A percentile compares a stretch with the other conserved stretches of the same genome.
Evolutionary conservation across 306 rosid species (phyloP).

Genomic region (Parietaria judaica): DNA sequence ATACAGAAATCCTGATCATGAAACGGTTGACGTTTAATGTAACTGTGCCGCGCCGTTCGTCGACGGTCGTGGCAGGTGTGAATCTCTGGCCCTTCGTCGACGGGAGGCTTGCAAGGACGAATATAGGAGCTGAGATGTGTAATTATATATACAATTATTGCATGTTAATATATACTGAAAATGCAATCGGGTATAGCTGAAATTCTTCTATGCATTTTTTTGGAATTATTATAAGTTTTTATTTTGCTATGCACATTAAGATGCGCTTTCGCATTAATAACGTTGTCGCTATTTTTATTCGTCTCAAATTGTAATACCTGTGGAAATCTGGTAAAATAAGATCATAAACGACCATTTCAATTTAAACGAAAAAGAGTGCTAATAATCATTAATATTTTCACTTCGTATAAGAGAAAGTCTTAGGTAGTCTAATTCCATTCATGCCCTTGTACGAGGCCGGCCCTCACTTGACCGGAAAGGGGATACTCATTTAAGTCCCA

Average conservation of each 20-base stretch:
- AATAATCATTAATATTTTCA: too few species aligned
- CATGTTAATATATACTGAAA: constrained; percentile 17
- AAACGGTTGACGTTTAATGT: constrained; percentile 60
- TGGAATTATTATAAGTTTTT: constrained; percentile 14
- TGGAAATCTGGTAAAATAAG: not conserved
- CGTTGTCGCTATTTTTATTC: not conserved
- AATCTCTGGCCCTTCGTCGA: not conserved
- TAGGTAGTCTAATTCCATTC: too few species aligned
- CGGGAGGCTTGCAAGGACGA: not conserved
- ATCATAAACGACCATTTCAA: not conserved
- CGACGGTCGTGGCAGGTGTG: constrained; percentile 22
- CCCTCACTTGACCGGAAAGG: too few species aligned
- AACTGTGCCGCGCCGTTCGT: constrained; percentile 17
- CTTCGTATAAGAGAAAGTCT: too few species aligned
- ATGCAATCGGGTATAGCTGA: constrained; percentile 29
- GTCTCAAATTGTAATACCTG: not conserved
- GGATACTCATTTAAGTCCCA: too few species aligned
- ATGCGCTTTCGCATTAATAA: constrained; percentile 10
- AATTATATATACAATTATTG: constrained; percentile 37
- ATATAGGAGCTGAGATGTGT: constrained; percentile 16
- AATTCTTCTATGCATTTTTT: constrained; percentile 22
- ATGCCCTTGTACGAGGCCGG: too few species aligned
- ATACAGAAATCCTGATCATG: constrained; percentile 75
- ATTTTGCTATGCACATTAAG: not conserved
- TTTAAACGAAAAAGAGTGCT: too few species aligned